Base-by-base conservation (phyloP, 1,139 yeast species). In the Candida freyschussii region DNA sequence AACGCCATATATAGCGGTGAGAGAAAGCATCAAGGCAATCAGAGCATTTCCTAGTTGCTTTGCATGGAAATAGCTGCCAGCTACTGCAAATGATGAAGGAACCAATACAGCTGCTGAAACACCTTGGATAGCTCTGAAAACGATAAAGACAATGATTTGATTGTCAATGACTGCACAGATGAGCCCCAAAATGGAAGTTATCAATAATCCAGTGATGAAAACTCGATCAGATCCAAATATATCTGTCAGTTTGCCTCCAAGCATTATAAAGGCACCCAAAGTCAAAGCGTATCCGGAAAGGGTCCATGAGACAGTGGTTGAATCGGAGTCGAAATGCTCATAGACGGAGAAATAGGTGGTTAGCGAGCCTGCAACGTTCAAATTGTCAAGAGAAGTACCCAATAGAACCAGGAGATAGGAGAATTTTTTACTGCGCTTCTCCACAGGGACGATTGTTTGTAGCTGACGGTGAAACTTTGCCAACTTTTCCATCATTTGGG, bases 51-150 rank as follows among this genome's bases (percentile, higher is more conserved):
- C 44, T 7, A 57, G 40, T 7, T 45, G 35, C 17, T 43, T 38
- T 2, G 57, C 61, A 7, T 33, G 23, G 26, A 53, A 61, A 29
- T 55, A 55, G 30, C 47, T 45, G 1, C 56, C 63, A 5, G 56
- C 50, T 6, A 62, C 21, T 0, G 62, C 57, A 39, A 48, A 54
- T 0, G 55, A 47, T 13, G 55, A 40, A 0, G 67, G 67, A 15
- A 62, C 47, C 13, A 60, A 34, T 1, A 59, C 52, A 4, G 66
- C 56, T 2, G 60, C 67, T 10, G 56, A 52, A 11, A 62, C 43
- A 11, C 67, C 67, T 38, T 62, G 67, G 1, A 63, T 32, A 2
- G 67, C 64, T 40, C 67, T 52, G 23, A 63, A 52, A 0, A 60
- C 55, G 25, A 61, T 57, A 29, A 62, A 41, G 1, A 46, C 60